These are phyloP conservation scores for Diplodia mutila DNA, from an alignment of 2,329 filamentous ascomycete species.

Conservation along the genomic window DNA sequence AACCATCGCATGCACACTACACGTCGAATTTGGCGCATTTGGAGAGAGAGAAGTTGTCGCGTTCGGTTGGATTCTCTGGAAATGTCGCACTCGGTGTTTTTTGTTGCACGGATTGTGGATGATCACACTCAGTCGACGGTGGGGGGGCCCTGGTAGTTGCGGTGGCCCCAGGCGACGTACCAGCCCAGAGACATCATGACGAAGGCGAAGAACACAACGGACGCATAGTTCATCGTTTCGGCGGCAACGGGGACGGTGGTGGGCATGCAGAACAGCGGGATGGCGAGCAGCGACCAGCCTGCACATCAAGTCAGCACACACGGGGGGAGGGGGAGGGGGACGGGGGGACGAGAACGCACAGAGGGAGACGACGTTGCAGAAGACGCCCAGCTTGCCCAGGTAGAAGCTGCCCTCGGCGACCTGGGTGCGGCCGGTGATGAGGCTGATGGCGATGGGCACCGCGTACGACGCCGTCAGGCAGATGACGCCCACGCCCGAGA, in stretches of 20 bases:
- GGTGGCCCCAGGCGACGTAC: constrained; percentile 72
- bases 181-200: constrained; percentile 63
- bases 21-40: constrained; percentile 1
- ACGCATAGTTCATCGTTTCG: constrained; percentile 71
- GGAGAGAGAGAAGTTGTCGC: constrained; percentile 5
- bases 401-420: constrained; percentile 62
- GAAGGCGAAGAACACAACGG: constrained; percentile 72
- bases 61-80: neutral
- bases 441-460: constrained; percentile 66
- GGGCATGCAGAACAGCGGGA: constrained; percentile 77
- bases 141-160: constrained; percentile 66
- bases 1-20: neutral
- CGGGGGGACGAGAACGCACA: constrained; percentile 29
- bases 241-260: constrained; percentile 63
- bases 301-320: constrained; percentile 11
- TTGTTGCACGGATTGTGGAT: neutral
- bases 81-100: neutral
- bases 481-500: constrained; percentile 72
- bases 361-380: constrained; percentile 67
- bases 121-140: constrained; percentile 1
- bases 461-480: constrained; percentile 71
- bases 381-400: constrained; percentile 63
- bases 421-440: constrained; percentile 63
- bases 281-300: constrained; percentile 67
- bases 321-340: neutral